Evolutionary conservation across 106 monocot genomes (phyloP).

Genomic region (Dendrobium officinale): DNA sequence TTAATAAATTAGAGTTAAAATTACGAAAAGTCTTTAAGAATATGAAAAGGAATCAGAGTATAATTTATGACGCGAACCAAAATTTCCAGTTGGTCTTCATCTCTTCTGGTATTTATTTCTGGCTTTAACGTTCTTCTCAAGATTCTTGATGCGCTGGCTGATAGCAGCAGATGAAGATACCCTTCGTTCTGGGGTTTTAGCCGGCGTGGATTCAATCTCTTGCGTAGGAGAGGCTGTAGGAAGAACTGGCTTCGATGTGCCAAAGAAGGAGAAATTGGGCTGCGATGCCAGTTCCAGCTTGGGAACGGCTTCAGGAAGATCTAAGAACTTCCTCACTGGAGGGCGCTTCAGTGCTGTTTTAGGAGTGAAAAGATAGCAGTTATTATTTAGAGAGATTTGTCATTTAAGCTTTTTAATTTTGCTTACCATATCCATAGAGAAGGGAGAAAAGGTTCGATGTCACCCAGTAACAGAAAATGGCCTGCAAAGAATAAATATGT

Average conservation of each 20-base stretch:
- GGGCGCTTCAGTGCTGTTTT: constrained; percentile 56
- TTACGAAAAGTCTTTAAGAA: background rate
- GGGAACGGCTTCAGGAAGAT: constrained; percentile 45
- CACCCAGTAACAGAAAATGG: constrained; percentile 93
- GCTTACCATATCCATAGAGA: constrained; percentile 59
- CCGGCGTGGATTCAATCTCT: constrained; percentile 8
- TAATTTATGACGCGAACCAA: background rate
- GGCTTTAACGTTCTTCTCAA: constrained; percentile 71
- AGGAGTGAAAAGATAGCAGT: background rate
- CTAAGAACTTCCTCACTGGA: constrained; percentile 51
- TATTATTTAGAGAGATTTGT: background rate
- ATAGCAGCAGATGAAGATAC: constrained; percentile 46
- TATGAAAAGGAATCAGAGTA: background rate
- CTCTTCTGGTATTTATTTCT: constrained; percentile 55
- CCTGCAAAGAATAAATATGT: constrained; percentile 30
- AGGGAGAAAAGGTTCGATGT: constrained; percentile 95
- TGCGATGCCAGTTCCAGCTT: constrained; percentile 15
- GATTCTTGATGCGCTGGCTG: constrained; percentile 63
- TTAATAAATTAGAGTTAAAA: too few species aligned
- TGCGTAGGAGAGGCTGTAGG: constrained; percentile 8
- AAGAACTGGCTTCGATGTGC: constrained; percentile 21
- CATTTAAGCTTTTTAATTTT: too few species aligned
- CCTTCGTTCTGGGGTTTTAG: constrained; percentile 13
- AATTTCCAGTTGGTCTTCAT: constrained; percentile 2
- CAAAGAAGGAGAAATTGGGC: constrained; percentile 47